phyloP scores from a whole-genome alignment of 2,329 filamentous ascomycete species.

The Triangularia verruculosa region DNA sequence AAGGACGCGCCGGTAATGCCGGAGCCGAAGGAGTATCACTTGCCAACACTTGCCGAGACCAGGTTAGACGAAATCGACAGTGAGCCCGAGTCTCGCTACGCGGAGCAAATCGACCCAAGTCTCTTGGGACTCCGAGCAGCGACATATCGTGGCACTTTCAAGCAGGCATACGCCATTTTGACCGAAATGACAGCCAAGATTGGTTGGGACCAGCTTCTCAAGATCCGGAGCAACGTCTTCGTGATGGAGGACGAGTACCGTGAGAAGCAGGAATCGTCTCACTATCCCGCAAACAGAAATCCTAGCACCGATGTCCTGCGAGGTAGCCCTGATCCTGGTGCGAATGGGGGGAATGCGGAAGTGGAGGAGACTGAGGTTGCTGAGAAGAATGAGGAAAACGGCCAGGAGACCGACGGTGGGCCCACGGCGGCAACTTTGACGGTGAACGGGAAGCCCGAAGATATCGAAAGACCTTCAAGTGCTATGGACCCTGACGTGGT shows the following conservation, averaged over 20 bases:
- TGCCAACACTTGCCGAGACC: slow-evolving; percentile 85
- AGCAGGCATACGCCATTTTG: slow-evolving; percentile 88
- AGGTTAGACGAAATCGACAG: slow-evolving; percentile 95
- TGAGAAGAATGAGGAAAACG: slow-evolving; percentile 24
- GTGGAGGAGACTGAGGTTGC: slow-evolving; percentile 35
- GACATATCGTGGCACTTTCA: slow-evolving; percentile 90
- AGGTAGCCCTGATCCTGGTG: slow-evolving; percentile 61
- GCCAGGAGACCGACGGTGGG: slow-evolving; percentile 26
- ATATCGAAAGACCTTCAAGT: slow-evolving; percentile 74
- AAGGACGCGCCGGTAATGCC: slow-evolving; percentile 95
- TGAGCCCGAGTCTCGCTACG: slow-evolving; percentile 74
- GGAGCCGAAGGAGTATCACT: slow-evolving; percentile 80
- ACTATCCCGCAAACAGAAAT: slow-evolving; percentile 58
- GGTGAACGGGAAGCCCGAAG: slow-evolving; percentile 34
- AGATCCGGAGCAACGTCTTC: slow-evolving; percentile 93
- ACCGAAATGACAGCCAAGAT: slow-evolving; percentile 97
- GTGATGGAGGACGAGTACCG: slow-evolving; percentile 99
- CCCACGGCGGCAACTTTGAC: slow-evolving; percentile 32
- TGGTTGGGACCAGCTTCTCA: slow-evolving; percentile 94
- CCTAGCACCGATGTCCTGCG: slow-evolving; percentile 77
- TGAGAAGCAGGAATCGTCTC: slow-evolving; percentile 66
- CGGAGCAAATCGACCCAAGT: slow-evolving; percentile 83
- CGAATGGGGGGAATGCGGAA: slow-evolving; percentile 43
- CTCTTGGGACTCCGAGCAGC: slow-evolving; percentile 82
- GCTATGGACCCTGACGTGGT: slow-evolving; percentile 74